Base-by-base conservation (phyloP, 2,329 filamentous ascomycete genomes). In the Daldinia eschscholtzii region DNA sequence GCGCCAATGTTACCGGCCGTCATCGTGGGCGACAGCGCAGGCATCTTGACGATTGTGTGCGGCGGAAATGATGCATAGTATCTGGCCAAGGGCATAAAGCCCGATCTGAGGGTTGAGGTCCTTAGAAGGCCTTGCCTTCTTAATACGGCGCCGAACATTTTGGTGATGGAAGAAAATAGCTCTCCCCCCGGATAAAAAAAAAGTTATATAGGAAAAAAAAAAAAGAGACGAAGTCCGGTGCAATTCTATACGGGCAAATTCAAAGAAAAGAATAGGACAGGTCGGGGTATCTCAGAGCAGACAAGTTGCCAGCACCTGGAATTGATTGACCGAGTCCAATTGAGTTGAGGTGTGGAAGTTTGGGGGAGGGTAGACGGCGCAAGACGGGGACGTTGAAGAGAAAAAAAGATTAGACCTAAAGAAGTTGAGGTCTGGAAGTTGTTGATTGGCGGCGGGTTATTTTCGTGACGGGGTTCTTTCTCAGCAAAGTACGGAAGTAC, bases 1-100 rank as follows among this genome's bases (percentile, higher is more conserved):
- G 90, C 86, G 77, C 96, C 97, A 82, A 99, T 97, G 86, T 97
- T 97, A 81, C 96, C 96, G 70, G 93, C 87, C 72, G 93, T 94
- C 96, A 99, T 99, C 76, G 96, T 99, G 62, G 96, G 96, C 71
- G 96, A 99, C 78, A 99, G 88, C 66, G 96, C 96, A 73, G 96
- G 96, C 96, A 99, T 99, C 87, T 90, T 96, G 85, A 99, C 91
- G 82, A 99, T 86, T 75, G 92, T 95, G 85, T 99, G 96, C 75
- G 94, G 90, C 74, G 96, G 97, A 86, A 93, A 98, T 57, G 95
- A 97, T 75, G 87, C 96, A 85, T 87, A 89, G 82, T 84, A 88
- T 84, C 89, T 85, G 81, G 88, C 84, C 70, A 89, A 85, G 72
- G 85, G 84, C 62, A 83, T 79, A 75, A 86, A 82, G 74, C 84